phyloP scores from a whole-genome alignment of 2,329 filamentous ascomycete genomes.

The Boeremia lycopersici region DNA sequence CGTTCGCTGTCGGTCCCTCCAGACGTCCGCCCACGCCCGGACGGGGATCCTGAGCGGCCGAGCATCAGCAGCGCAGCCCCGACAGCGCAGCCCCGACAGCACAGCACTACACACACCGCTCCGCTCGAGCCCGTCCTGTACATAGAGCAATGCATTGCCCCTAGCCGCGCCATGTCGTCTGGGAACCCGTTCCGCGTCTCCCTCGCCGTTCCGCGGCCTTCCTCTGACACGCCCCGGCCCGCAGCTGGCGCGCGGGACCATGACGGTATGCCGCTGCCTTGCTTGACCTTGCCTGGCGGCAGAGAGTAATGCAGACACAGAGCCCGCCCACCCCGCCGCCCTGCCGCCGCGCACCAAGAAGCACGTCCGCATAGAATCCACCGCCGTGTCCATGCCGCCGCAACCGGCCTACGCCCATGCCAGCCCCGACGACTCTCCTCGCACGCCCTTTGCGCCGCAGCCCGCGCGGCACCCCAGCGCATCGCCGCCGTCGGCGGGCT shows the following conservation, averaged over 20 bases:
- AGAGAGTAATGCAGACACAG: constrained; percentile 45
- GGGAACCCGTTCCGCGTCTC: constrained; percentile 50
- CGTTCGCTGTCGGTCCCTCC: constrained; percentile 31
- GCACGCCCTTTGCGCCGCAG: constrained; percentile 25
- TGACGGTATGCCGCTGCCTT: constrained; percentile 42
- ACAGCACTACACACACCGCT: constrained; percentile 26
- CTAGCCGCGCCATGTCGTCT: constrained; percentile 46
- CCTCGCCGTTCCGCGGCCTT: constrained; percentile 33
- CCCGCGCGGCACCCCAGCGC: constrained; percentile 24
- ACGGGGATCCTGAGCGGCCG: constrained; percentile 18
- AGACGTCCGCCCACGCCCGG: constrained; percentile 28
- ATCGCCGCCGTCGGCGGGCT: constrained; percentile 25
- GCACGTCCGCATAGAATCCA: constrained; percentile 60
- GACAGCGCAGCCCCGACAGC: constrained; percentile 19
- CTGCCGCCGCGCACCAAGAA: constrained; percentile 59
- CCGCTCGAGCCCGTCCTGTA: constrained; percentile 35
- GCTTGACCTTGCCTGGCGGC: constrained; percentile 28
- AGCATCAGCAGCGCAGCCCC: constrained; percentile 35
- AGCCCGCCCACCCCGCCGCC: constrained; percentile 30
- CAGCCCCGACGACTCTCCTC: constrained; percentile 27
- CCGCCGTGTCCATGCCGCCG: constrained; percentile 45
- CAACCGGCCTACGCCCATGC: constrained; percentile 37
- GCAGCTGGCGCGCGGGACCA: constrained; percentile 30
- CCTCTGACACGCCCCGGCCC: constrained; percentile 30
- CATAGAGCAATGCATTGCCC: constrained; percentile 49